Percentiles rank a stretch among this genome's conserved stretches.
Evolutionary conservation across 116 monocot genomes (phyloP).

Genomic region (Iris pallida): DNA sequence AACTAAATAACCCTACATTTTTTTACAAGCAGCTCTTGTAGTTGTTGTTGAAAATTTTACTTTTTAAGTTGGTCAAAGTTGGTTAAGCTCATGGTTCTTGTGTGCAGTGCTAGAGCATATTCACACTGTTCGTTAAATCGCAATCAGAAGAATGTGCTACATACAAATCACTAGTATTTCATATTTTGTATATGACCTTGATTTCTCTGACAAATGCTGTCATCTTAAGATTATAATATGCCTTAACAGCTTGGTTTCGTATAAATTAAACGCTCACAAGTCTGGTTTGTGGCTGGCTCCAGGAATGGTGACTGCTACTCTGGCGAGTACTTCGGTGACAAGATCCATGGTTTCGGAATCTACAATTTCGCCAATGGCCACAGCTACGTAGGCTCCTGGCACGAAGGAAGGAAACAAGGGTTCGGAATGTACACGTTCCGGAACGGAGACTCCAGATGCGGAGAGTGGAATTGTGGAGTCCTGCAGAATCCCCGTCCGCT

Average conservation of each 20-base stretch:
- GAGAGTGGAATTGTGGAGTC: conserved; percentile 29
- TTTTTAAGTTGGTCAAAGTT: too few relatives aligned
- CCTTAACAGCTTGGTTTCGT: not conserved
- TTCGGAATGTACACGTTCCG: conserved; percentile 40
- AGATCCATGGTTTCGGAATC: conserved; percentile 83
- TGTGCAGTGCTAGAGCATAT: too few relatives aligned
- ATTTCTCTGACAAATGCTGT: not conserved
- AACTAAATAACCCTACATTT: too few relatives aligned
- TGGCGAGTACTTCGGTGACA: conserved; percentile 86
- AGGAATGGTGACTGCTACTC: conserved; percentile 87
- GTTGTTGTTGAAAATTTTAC: too few relatives aligned
- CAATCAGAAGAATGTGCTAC: too few relatives aligned
- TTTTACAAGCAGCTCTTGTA: too few relatives aligned
- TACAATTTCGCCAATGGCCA: conserved; percentile 87
- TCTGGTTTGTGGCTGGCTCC: not conserved
- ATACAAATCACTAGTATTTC: too few relatives aligned
- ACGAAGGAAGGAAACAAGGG: conserved; percentile 42
- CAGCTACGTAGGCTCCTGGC: conserved; percentile 17
- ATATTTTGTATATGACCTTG: not conserved
- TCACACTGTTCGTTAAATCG: too few relatives aligned
- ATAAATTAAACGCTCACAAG: not conserved
- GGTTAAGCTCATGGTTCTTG: too few relatives aligned
- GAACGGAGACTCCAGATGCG: conserved; percentile 22
- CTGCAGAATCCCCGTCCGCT: conserved; percentile 18
- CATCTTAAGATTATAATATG: not conserved